Conservation (phyloP, 2,329 filamentous ascomycete species). For the Arthrobotrys iridis region DNA sequence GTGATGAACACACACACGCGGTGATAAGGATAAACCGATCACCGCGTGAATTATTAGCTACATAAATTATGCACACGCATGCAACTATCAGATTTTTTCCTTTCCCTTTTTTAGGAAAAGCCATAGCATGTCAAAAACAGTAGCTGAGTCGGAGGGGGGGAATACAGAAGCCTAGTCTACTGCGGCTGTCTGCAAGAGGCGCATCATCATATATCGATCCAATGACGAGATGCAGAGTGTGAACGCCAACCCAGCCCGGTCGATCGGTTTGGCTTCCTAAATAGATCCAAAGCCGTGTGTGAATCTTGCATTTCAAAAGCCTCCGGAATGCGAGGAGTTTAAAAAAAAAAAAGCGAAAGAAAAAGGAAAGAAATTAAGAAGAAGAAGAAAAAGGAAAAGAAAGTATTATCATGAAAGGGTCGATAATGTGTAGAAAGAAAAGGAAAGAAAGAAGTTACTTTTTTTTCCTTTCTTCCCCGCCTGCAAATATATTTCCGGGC, state of each 20-base stretch:
- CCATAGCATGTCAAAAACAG: too few relatives aligned
- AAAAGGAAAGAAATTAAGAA: neutral
- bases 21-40: conserved; percentile 22
- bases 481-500: conserved; percentile 44
- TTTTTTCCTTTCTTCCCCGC: neutral
- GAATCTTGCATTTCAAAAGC: neutral
- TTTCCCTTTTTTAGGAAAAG: neutral
- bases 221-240: conserved; percentile 25
- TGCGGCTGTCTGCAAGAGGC: neutral
- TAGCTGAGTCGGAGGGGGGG: conserved; percentile 15
- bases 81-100: conserved; percentile 4
- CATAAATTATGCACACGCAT: conserved; percentile 4
- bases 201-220: neutral
- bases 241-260: neutral
- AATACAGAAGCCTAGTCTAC: neutral
- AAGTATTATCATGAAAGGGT: neutral
- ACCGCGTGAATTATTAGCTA: neutral
- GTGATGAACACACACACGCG: neutral
- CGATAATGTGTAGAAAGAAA: neutral
- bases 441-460: neutral
- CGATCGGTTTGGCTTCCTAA: conserved; percentile 12
- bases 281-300: conserved; percentile 1
- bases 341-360: neutral
- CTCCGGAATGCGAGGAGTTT: too few relatives aligned
- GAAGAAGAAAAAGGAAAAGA: neutral